Base-by-base conservation (phyloP, 257 asterid genomes). In the Lycium ferocissimum region DNA sequence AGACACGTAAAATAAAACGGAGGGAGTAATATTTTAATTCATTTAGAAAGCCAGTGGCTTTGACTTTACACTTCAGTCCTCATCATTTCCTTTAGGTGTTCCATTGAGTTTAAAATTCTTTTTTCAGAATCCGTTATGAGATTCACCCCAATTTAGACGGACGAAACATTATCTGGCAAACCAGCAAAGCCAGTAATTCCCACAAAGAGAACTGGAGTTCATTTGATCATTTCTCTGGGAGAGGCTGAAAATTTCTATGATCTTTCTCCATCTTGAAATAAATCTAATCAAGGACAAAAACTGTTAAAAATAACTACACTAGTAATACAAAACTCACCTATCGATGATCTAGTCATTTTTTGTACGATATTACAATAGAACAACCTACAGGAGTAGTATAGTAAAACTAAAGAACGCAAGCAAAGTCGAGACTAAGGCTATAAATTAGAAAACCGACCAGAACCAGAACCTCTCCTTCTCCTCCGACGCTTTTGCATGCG, bases 401-500 rank as follows among this genome's bases (percentile, higher is more conserved):
- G 79, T 76, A 76, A 78, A 33, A 33, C 62, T 26, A 14, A 82
- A 18, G 47, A 65, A 83, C 33, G 57, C 49, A 82, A 47, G 2
- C 84, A 66, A 37, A 40, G 67, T 47, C 0, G 10, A 57, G 45
- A 72, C 37, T 59, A 54, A 58, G 54, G 66, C 82, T 85, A 89
- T 26, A 88, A 89, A 92, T 79, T 91, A 82, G 90, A 61, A 78
- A 91, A 84, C 76, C 98, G 97, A 82, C 85, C 78, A 51, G 94
- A 91, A 83, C 88, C 84, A 6, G 96, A 87, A 49, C 93, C 91
- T 92, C 92, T 93, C 88, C 98, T 92, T 87, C 97, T 91, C 90
- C 97, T 90, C 49, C 95, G 90, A 2, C 96, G 91, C 89, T 86
- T 94, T 89, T 96, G 99, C 83, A 96, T 92, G 87, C 93, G 92